Evolutionary conservation across 129 eudicot genomes (phyloP).

Genomic region (Artemisia annua): DNA sequence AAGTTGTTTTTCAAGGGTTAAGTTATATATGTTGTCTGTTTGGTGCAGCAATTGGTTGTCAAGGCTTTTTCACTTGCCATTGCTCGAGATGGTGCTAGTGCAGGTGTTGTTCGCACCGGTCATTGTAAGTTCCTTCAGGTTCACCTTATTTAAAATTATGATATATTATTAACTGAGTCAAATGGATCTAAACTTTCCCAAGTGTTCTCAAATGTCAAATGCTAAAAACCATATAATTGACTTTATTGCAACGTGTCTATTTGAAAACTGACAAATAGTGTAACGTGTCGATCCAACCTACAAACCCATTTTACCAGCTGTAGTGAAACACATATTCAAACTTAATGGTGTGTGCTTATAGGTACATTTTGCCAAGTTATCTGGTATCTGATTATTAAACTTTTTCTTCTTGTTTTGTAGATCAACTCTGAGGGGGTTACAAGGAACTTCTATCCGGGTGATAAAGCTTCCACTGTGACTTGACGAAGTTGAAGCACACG

Average conservation of each 20-base stretch:
- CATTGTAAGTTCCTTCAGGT: conserved; percentile 51
- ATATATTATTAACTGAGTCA: too few species aligned
- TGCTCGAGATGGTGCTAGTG: conserved; percentile 98
- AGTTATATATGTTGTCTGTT: conserved; percentile 2
- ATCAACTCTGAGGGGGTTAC: conserved; percentile 78
- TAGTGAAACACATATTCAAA: too few species aligned
- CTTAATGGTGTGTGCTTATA: too few species aligned
- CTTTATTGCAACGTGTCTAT: too few species aligned
- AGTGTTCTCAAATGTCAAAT: too few species aligned
- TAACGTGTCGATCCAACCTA: too few species aligned
- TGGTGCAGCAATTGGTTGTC: conserved; percentile 69
- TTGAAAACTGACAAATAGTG: too few species aligned
- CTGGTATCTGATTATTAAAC: neutral
- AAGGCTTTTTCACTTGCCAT: conserved; percentile 97
- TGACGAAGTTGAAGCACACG: conserved; percentile 79
- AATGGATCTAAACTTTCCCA: too few species aligned
- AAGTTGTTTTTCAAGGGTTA: neutral
- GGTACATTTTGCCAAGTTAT: too few species aligned
- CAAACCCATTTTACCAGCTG: too few species aligned
- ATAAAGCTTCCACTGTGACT: conserved; percentile 82
- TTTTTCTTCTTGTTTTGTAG: conserved; percentile 33
- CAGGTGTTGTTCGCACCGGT: conserved; percentile 98
- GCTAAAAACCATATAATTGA: too few species aligned
- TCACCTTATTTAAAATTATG: too few species aligned
- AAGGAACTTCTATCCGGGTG: conserved; percentile 87